Evolutionary conservation across 768 basidiomycete species (phyloP).

Genomic region (Chalciporus chontae): DNA sequence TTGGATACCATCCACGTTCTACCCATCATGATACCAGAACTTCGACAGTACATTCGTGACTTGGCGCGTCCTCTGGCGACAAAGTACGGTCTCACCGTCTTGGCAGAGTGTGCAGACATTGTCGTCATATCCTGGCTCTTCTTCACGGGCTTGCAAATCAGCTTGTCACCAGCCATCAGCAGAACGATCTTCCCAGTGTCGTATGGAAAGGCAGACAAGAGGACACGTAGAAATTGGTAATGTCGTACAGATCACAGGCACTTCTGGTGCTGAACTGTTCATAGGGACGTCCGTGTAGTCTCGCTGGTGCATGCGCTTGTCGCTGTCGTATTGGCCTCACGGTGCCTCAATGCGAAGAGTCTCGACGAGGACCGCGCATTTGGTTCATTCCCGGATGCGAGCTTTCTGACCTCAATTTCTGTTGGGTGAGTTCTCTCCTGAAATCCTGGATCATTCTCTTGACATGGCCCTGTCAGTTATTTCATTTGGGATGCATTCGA

Average conservation of each 20-base stretch:
- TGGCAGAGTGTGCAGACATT: constrained; percentile 53
- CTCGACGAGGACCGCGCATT: constrained; percentile 64
- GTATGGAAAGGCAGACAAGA: constrained; percentile 45
- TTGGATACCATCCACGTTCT: not conserved
- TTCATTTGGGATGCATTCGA: constrained; percentile 86
- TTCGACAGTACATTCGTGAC: constrained; percentile 28
- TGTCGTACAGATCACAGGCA: not conserved
- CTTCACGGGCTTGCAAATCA: constrained; percentile 57
- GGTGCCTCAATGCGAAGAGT: constrained; percentile 44
- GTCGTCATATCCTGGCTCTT: constrained; percentile 51
- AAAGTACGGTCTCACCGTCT: constrained; percentile 47
- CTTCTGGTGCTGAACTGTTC: not conserved
- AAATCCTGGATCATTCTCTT: not conserved
- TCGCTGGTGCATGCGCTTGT: constrained; percentile 72
- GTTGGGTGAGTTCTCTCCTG: constrained; percentile 49
- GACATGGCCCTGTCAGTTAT: constrained; percentile 40
- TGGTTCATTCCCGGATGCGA: constrained; percentile 64
- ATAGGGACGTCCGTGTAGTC: constrained; percentile 66
- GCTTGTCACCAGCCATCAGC: constrained; percentile 54
- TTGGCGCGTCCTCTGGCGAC: constrained; percentile 26
- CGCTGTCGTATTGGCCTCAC: constrained; percentile 60
- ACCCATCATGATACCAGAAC: constrained; percentile 26
- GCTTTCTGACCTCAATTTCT: constrained; percentile 63
- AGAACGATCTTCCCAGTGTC: constrained; percentile 43
- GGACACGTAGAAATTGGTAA: constrained; percentile 60